Conservation (phyloP, 2,329 filamentous ascomycete genomes). For the Amphichorda felina region DNA sequence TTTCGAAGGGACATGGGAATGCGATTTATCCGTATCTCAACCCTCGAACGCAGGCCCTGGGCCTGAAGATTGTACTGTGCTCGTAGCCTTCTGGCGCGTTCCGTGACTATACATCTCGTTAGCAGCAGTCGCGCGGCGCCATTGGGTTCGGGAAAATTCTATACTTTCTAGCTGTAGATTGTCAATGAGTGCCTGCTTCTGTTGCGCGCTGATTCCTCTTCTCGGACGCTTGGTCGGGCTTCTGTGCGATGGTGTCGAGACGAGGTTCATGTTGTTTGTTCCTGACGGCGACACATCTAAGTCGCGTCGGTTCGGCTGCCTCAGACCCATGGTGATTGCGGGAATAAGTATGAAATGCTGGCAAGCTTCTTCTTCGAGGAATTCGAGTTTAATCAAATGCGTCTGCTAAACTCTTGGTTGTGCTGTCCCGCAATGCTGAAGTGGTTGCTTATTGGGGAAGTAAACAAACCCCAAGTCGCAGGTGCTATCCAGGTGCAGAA, state of each 20-base stretch:
- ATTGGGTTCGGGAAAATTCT: constrained; percentile 12
- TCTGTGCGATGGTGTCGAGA: constrained; percentile 26
- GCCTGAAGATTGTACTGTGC: constrained; percentile 84
- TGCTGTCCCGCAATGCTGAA: no score
- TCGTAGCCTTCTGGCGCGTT: constrained; percentile 75
- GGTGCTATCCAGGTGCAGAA: no score
- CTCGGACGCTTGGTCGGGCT: constrained; percentile 53
- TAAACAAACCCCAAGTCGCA: constrained; percentile 13
- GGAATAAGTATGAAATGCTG: no score
- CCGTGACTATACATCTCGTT: constrained; percentile 53
- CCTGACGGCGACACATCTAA: constrained; percentile 6
- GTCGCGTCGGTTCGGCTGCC: constrained; percentile 22
- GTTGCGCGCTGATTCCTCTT: constrained; percentile 50
- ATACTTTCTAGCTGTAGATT: constrained; percentile 82
- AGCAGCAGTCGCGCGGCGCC: neutral
- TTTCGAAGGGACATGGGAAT: constrained; percentile 73
- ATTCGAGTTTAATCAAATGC: no score
- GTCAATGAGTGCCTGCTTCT: constrained; percentile 81
- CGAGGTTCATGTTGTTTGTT: constrained; percentile 8
- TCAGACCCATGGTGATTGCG: constrained; percentile 32
- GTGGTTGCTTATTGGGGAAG: no score
- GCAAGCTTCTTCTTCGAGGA: no score
- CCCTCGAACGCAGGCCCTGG: constrained; percentile 69
- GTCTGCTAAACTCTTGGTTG: no score
- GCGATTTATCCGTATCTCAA: constrained; percentile 88